Base-by-base conservation (phyloP, 2,329 filamentous ascomycete species). In the Passalora sequoiae region DNA sequence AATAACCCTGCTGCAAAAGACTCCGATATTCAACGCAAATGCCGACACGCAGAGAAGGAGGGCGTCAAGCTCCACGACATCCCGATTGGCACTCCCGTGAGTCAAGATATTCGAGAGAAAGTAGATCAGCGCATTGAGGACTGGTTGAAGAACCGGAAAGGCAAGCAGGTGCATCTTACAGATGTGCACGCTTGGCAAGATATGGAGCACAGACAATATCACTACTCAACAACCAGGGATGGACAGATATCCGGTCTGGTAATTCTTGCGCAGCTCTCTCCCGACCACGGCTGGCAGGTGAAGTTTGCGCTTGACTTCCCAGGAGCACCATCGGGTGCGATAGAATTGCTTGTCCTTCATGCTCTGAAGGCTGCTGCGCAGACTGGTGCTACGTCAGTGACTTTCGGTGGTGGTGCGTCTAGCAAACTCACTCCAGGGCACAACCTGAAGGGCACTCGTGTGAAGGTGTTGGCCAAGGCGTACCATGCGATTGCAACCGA, bases 261-360 rank as follows among this genome's bases (percentile, higher is more conserved):
- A n/a, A 82, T 91, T 6, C 73, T 96, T 57, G 85, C 86, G 40
- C 85, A 88, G 64, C 78, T 96, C 20, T 79, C 84, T 3, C 86
- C 88, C 2, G 73, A 78, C 25, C 80, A 94, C 62, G 89, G 89
- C 42, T 94, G 88, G 80, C 89, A 96, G 70, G 83, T 95, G 62
- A 96, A 96, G 71, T 95, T 92, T 73, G 86, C 85, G n/a, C 80
- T 96, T 42, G 88, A 96, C 66, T 95, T 96, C 74, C 89, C 89
- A 0, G 80, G 79, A 19, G 79, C 89, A 1, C 85, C 89, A n/a
- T 86, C 80, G 32, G 89, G 89, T 35, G 83, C 86, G 24, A 95
- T 95, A 51, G 89, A 96, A 69, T 77, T 83, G 29, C 77, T 92
- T 29, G 84, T 94, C 56, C 80, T 84, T 27, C 77, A 83, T 60